phyloP scores from a whole-genome alignment of 768 basidiomycete genomes.

The Kwoniella sp. region DNA sequence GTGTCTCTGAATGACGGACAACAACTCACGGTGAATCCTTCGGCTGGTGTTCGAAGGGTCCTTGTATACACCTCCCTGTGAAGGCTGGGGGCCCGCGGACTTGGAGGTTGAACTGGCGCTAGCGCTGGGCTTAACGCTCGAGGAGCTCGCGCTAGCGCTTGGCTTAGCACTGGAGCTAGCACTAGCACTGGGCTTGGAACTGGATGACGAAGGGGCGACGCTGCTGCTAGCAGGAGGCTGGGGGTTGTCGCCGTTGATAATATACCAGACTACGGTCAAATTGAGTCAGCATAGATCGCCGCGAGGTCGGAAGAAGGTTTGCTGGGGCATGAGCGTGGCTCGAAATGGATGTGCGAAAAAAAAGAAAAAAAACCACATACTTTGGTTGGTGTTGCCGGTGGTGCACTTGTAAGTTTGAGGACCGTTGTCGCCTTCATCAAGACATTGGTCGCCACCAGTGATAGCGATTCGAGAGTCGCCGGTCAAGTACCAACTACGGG shows the following conservation, averaged over 20 bases:
- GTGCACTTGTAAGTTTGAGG: constrained; percentile 52
- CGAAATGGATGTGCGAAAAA: no score
- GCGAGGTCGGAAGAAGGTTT: no score
- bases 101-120: neutral
- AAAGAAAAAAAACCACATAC: constrained; percentile 30
- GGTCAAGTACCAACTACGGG: constrained; percentile 39
- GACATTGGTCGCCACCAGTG: constrained; percentile 52
- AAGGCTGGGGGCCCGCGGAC: constrained; percentile 7
- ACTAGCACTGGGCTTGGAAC: constrained; percentile 2
- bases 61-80: constrained; percentile 12
- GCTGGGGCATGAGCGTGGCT: no score
- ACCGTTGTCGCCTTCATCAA: constrained; percentile 41
- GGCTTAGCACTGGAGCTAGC: neutral
- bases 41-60: constrained; percentile 11
- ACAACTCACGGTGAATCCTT: constrained; percentile 19
- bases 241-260: constrained; percentile 6
- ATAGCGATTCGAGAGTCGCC: constrained; percentile 52
- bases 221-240: constrained; percentile 1
- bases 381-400: constrained; percentile 52
- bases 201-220: neutral
- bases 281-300: neutral
- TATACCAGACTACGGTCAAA: constrained; percentile 11
- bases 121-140: constrained; percentile 2
- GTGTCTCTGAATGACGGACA: neutral
- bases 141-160: neutral